Evolutionary conservation across 805 yeast genomes (phyloP).

Genomic region (Wickerhamiella siamensis): DNA sequence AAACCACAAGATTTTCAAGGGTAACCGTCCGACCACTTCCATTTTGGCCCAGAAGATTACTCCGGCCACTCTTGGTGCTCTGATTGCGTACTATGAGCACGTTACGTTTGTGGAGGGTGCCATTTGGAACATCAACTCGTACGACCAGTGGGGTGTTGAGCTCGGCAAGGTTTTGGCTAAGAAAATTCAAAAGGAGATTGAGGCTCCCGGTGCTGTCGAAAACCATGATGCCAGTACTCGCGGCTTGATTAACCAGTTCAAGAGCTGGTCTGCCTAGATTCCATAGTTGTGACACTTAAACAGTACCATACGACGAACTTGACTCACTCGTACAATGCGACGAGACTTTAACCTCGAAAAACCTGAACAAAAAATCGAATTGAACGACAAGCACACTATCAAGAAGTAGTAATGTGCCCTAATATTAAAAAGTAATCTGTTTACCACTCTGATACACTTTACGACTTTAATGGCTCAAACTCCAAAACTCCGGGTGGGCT

Average conservation of each 20-base stretch:
- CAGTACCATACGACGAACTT: too few relatives aligned
- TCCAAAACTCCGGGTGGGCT: too few relatives aligned
- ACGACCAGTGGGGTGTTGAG: conserved; percentile 99
- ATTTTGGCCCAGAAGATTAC: conserved; percentile 91
- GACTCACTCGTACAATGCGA: too few relatives aligned
- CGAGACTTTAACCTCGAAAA: too few relatives aligned
- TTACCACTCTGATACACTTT: too few relatives aligned
- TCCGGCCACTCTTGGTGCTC: conserved; percentile 89
- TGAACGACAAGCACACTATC: too few relatives aligned
- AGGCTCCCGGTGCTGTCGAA: conserved; percentile 38
- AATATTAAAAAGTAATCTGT: too few relatives aligned
- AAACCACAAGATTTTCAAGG: conserved; percentile 93
- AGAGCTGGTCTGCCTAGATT: conserved; percentile 44
- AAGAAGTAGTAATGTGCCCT: too few relatives aligned
- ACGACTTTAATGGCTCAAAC: too few relatives aligned
- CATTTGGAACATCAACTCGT: conserved; percentile 97
- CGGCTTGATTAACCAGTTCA: conserved; percentile 89
- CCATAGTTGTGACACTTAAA: too few relatives aligned
- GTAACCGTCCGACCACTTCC: conserved; percentile 98
- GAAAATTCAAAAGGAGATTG: conserved; percentile 82
- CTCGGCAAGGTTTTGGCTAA: conserved; percentile 96
- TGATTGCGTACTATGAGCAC: conserved; percentile 96
- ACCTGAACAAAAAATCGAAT: too few relatives aligned
- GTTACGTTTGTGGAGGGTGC: conserved; percentile 98
- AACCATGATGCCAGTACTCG: conserved; percentile 85